Evolutionary conservation across 2,329 filamentous ascomycete species (phyloP), one percentile per base, ranked within the genome.

Genomic region (Alternaria sp.): DNA sequence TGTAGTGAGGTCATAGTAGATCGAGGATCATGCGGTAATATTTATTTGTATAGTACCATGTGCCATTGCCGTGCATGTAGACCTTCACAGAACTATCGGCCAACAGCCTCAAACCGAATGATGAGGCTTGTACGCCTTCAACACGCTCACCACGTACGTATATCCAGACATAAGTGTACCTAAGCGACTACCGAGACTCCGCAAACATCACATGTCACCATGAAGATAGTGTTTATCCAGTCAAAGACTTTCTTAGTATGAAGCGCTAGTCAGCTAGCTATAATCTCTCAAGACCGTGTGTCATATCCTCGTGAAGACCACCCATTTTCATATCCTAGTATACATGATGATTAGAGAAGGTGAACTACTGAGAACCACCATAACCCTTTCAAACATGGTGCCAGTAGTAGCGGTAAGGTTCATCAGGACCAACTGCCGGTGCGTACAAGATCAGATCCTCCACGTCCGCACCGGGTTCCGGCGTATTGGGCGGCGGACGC

Each of bases 251-350:
- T 58, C 7, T 38, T 52, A 55, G 18, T 58, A 61, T 51, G 44
- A 32, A 54, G 57, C 61, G 54, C 58, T 24, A 55, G 42, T 49
- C 22, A 61, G 54, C 58, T 58, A 63, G 47, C 43, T 47, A 54
- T 54, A 30, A 54, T 26, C 30, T 46, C 30, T 36, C 28, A 47
- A 58, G 51, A 61, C 38, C 20, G 4, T 9, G 9, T 49, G 46
- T 36, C 46, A 49, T 49, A 49, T 49, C 46, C 34, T 20, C 32
- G 32, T 49, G 46, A 38, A 22, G 47, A 41, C 48, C 48, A 51
- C 52, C 22, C 46, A 5, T 36, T 38, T 36, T 24, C 46, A 49
- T 49, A 36, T 36, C n/a, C 32, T 49, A 36, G 30, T 49, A 43
- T 52, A 48, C 28, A 49, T 39, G 32, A 30, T 20, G 30, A 24